Evolutionary conservation across 108 stramenopile genomes (phyloP).

Genomic region (Nannochloropsis granulata): DNA sequence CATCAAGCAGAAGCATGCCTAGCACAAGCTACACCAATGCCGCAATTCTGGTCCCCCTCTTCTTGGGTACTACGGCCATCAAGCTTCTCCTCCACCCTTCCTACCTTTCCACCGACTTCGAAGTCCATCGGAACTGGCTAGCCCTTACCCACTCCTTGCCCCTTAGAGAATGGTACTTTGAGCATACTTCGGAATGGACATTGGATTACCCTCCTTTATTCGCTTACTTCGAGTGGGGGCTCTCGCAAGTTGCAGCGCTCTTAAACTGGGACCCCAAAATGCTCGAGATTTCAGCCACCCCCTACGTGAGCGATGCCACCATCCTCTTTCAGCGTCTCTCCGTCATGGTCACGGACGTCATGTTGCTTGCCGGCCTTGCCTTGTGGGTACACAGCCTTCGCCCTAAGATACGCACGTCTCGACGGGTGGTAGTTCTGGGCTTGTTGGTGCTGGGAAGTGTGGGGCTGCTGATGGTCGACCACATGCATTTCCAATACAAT

Average conservation of each 20-base stretch:
- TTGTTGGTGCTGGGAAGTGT: slow-evolving; percentile 11
- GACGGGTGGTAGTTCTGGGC: background rate
- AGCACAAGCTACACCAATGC: background rate
- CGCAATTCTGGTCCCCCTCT: background rate
- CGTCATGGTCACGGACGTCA: slow-evolving; percentile 54
- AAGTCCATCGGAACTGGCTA: slow-evolving; percentile 90
- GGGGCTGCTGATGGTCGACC: slow-evolving; percentile 73
- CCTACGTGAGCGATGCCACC: background rate
- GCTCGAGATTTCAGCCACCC: background rate
- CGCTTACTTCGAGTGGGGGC: slow-evolving; percentile 63
- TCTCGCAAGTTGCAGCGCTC: slow-evolving; percentile 36
- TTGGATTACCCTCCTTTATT: slow-evolving; percentile 92
- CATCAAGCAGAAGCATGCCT: too few species aligned
- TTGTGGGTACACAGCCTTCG: background rate
- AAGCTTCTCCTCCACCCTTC: slow-evolving; percentile 22
- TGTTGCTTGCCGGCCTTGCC: slow-evolving; percentile 14
- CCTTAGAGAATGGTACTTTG: slow-evolving; percentile 70
- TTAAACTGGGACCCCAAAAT: slow-evolving; percentile 8
- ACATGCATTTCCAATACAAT: slow-evolving; percentile 92
- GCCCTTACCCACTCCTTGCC: slow-evolving; percentile 64
- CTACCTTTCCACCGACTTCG: slow-evolving; percentile 31
- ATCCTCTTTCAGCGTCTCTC: slow-evolving; percentile 56
- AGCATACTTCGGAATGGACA: slow-evolving; percentile 71
- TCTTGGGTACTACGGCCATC: background rate
- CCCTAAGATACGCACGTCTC: background rate